Base-by-base conservation (phyloP, 2,329 filamentous ascomycete species). In the Aspergillus spinulosporus region DNA sequence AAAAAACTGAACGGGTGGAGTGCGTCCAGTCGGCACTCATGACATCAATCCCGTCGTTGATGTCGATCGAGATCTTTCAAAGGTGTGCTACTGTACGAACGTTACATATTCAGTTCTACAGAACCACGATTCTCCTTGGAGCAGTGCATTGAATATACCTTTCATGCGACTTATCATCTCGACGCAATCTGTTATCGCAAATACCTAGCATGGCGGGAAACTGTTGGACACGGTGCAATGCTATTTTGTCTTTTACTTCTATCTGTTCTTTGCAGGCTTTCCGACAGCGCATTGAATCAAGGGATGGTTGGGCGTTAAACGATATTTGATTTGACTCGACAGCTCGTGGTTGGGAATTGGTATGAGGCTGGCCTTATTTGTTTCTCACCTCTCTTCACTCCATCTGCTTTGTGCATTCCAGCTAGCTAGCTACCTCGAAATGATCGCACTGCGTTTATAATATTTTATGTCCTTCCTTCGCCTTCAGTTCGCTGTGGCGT, bases 201-300 rank as follows among this genome's bases (percentile, higher is more conserved):
- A 21, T 43, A 31, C 32, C n/a, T 43, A 12, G 45, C 34, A 54
- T 44, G 31, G 37, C 14, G 26, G 39, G 26, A 31, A 31, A 34
- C n/a, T 11, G 14, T 31, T 37, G 12, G 29, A 21, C 26, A 31
- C 31, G 47, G 36, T 29, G 36, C 34, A 36, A 40, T 36, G 9
- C 34, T n/a, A 15, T 42, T 21, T 56, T n/a, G 5, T 15, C 14
- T 42, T 42, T 14, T 40, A 12, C 15, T 42, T 37, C 36, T 56
- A 14, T 26, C 46, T 14, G 21, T 21, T 21, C 21, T 51, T 51
- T 49, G 31, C 29, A 15, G 12, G 28, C 31, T 51, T 49, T 29
- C 39, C 54, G 51, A n/a, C 39, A 52, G 47, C 52, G 54, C 51
- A 57, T 44, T 50, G 57, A 47, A 40, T 53, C 50, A 50, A 44